phyloP scores from a whole-genome alignment of 345 rosid genomes.

The Mallotus nudiflorus region DNA sequence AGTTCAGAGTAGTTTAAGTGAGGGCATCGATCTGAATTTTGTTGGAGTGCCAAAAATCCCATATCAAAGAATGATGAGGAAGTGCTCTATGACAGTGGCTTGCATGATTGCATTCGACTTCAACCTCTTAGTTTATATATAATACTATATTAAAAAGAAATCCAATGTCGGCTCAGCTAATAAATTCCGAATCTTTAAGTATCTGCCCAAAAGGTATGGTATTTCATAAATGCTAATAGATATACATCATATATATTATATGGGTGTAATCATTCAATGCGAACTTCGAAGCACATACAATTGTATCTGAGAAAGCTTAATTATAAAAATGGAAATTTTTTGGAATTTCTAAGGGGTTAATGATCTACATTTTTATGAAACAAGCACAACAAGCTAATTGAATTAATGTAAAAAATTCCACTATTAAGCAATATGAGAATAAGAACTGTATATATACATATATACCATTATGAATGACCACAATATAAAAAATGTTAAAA shows the following conservation, averaged over 20 bases:
- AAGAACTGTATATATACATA: too few species aligned
- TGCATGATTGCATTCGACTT: constrained; percentile 25
- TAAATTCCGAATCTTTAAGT: background rate
- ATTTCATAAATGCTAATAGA: constrained; percentile 3
- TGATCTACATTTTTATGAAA: background rate
- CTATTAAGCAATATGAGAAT: too few species aligned
- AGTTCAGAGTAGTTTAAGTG: too few species aligned
- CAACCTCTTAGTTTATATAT: background rate
- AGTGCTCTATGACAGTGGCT: constrained; percentile 9
- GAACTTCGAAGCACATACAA: background rate
- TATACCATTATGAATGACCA: too few species aligned
- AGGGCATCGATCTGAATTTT: background rate
- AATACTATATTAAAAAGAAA: background rate
- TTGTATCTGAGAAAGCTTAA: background rate
- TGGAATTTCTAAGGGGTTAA: too few species aligned
- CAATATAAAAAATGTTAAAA: too few species aligned
- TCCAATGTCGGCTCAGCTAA: constrained; percentile 4
- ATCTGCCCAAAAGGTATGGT: constrained; percentile 3
- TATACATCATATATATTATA: too few species aligned
- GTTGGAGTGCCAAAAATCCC: constrained; percentile 17
- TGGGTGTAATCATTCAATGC: constrained; percentile 3
- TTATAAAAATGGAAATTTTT: too few species aligned
- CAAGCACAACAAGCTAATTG: too few species aligned
- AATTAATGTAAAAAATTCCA: too few species aligned
- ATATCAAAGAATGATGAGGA: constrained; percentile 15